A percentile compares a stretch with the other conserved stretches of the same genome.
Evolutionary conservation across 108 stramenopile species (phyloP).

Genomic region (Mediolabrus comicus): DNA sequence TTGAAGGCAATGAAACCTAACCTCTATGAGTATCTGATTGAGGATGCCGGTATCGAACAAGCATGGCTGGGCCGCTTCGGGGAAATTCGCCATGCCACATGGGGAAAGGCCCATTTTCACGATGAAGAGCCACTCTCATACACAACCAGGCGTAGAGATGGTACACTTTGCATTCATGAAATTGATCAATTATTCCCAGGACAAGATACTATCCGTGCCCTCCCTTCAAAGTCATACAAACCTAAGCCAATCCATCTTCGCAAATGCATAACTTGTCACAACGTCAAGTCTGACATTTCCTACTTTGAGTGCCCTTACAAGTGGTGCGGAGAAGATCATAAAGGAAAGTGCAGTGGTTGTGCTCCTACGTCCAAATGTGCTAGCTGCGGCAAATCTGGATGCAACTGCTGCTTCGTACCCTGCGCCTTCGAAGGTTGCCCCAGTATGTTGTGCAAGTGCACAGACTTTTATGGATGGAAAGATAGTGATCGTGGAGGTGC

Average conservation of each 20-base stretch:
- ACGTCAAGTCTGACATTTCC: background rate
- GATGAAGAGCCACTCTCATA: background rate
- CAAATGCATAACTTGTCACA: background rate
- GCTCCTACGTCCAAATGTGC: background rate
- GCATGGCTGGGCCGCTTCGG: background rate
- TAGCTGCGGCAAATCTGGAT: background rate
- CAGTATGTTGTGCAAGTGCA: background rate
- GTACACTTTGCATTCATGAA: background rate
- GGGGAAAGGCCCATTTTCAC: background rate
- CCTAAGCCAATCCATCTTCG: background rate
- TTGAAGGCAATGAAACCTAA: background rate
- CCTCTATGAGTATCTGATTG: background rate
- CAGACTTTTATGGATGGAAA: background rate
- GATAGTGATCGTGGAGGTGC: background rate
- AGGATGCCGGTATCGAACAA: background rate
- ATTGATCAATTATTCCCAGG: background rate
- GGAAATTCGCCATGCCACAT: background rate
- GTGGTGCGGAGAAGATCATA: background rate
- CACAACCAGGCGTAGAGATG: background rate
- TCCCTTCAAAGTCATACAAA: background rate
- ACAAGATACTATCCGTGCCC: background rate
- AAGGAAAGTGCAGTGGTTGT: background rate
- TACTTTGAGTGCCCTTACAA: background rate
- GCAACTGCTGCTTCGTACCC: background rate
- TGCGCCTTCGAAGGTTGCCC: background rate